phyloP scores from a whole-genome alignment of 2,329 filamentous ascomycete genomes.

The Capronia epimyces region DNA sequence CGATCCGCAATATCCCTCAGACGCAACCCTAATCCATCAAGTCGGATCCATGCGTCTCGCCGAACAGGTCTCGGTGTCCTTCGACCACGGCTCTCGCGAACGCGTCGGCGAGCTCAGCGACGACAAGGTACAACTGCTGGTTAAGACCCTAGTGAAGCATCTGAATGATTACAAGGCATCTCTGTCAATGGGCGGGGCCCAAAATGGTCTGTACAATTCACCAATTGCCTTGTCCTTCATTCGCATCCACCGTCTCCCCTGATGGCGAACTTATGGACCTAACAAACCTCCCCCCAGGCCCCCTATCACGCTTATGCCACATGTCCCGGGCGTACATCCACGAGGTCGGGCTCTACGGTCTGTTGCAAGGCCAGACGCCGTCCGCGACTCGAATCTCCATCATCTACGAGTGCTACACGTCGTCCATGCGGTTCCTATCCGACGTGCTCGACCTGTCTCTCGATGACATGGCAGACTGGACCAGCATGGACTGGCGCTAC shows the following conservation, averaged over 20 bases:
- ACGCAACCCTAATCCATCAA: slow-evolving; percentile 4
- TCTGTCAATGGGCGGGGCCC: neutral
- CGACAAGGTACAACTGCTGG: slow-evolving; percentile 14
- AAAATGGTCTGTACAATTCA: slow-evolving; percentile 6
- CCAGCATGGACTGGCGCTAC: slow-evolving; percentile 12
- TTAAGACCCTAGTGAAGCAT: slow-evolving; percentile 7
- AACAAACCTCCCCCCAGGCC: neutral
- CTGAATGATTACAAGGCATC: slow-evolving; percentile 8
- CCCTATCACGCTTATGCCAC: slow-evolving; percentile 1
- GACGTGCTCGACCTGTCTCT: slow-evolving; percentile 6
- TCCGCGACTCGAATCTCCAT: slow-evolving; percentile 11
- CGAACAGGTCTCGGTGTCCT: slow-evolving; percentile 7
- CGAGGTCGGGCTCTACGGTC: slow-evolving; percentile 20
- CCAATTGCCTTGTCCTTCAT: too few species aligned
- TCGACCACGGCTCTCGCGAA: slow-evolving; percentile 16
- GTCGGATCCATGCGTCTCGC: slow-evolving; percentile 7
- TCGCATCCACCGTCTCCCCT: too few species aligned
- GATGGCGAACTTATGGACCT: too few species aligned
- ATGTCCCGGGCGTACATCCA: slow-evolving; percentile 10
- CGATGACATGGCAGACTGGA: slow-evolving; percentile 18
- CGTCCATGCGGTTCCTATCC: slow-evolving; percentile 12
- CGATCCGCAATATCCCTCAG: slow-evolving; percentile 15
- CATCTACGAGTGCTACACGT: slow-evolving; percentile 17
- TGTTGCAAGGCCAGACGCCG: slow-evolving; percentile 13
- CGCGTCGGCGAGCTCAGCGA: slow-evolving; percentile 13